Conservation (phyloP, 2,329 filamentous ascomycete species). For the Paecilomyces niveus region DNA sequence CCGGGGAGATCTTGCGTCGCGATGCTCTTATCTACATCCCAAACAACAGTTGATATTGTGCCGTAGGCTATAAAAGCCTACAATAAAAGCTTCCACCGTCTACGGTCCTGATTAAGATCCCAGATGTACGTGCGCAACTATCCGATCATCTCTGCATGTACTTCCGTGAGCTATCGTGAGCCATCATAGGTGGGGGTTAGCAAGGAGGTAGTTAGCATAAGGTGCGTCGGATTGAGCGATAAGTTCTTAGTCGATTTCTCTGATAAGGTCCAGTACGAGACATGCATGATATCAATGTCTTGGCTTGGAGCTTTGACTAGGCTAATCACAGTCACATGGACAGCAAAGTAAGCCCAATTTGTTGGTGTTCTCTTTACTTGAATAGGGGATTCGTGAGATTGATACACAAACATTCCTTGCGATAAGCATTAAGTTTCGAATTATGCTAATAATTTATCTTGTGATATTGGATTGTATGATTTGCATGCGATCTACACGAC, state of each 20-base stretch:
- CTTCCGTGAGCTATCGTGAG: neutral
- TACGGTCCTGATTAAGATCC: neutral
- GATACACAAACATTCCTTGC: too few species aligned
- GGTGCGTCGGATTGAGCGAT: neutral
- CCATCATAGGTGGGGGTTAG: neutral
- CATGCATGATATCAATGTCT: neutral
- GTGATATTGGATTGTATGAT: neutral
- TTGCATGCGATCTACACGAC: too few species aligned
- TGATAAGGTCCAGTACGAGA: neutral
- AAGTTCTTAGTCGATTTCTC: neutral
- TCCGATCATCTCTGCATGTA: neutral
- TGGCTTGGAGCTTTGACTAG: neutral
- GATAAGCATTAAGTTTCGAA: neutral
- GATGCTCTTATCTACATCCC: neutral
- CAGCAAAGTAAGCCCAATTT: neutral
- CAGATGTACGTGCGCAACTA: neutral
- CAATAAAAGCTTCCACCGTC: neutral
- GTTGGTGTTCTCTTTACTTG: too few species aligned
- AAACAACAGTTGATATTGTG: neutral
- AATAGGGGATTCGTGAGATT: too few species aligned
- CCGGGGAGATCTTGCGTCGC: too few species aligned
- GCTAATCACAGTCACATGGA: neutral
- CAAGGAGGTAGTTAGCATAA: neutral
- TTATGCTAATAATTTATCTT: neutral
- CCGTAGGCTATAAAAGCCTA: neutral